Conservation (phyloP, 352 stramenopile genomes). For the Peronospora belbahrii region DNA sequence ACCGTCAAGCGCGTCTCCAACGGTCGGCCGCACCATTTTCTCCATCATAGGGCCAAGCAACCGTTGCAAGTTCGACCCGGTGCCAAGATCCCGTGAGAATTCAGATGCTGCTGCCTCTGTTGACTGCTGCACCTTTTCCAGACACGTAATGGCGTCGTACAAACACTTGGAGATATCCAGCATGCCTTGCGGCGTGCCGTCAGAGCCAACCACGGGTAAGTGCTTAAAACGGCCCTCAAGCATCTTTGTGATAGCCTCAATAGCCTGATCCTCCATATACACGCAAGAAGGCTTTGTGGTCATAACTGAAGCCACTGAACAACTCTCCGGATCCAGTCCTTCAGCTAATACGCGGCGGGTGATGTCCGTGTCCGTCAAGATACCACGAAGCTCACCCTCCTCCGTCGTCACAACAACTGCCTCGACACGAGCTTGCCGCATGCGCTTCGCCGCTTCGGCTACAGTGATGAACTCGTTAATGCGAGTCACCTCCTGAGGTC, state of each 20-base stretch:
- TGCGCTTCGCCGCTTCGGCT: constrained; percentile 67
- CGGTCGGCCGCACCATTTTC: constrained; percentile 83
- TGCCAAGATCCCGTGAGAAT: constrained; percentile 71
- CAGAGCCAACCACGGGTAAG: constrained; percentile 63
- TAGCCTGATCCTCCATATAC: constrained; percentile 69
- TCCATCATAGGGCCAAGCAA: constrained; percentile 83
- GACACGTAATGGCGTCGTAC: constrained; percentile 80
- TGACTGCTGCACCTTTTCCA: constrained; percentile 84
- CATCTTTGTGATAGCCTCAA: constrained; percentile 87
- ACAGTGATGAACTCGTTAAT: constrained; percentile 87
- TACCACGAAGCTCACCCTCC: constrained; percentile 72
- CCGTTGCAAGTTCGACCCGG: constrained; percentile 58
- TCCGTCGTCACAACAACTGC: constrained; percentile 83
- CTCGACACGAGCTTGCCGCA: constrained; percentile 77
- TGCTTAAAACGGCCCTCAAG: constrained; percentile 85
- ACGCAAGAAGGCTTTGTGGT: constrained; percentile 77
- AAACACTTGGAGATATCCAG: constrained; percentile 88
- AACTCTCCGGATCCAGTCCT: constrained; percentile 74
- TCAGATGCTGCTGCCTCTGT: constrained; percentile 71
- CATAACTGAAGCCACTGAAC: constrained; percentile 77
- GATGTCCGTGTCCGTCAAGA: constrained; percentile 84
- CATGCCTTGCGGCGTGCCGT: constrained; percentile 74
- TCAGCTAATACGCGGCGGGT: constrained; percentile 73
- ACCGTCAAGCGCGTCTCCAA: constrained; percentile 71
- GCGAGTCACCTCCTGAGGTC: constrained; percentile 67